Evolutionary conservation across 116 monocot species (phyloP).

Genomic region (Dioscorea cayenensis): DNA sequence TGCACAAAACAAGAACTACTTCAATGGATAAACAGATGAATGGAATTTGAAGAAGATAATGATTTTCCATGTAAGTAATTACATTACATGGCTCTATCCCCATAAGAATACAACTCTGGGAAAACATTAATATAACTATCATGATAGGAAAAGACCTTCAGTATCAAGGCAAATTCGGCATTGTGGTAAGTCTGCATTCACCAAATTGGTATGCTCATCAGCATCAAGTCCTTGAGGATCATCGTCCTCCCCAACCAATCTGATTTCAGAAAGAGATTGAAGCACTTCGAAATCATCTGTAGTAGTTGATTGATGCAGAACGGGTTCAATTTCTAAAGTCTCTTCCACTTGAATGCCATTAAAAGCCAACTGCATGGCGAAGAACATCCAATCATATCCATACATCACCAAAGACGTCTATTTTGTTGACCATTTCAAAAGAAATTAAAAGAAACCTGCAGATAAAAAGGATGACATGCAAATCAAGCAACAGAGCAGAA

Average conservation of each 20-base stretch:
- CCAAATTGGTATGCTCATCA: conserved; percentile 53
- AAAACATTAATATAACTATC: conserved; percentile 20
- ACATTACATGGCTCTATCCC: not conserved
- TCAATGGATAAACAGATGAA: conserved; percentile 11
- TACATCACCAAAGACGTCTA: conserved; percentile 16
- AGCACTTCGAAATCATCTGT: conserved; percentile 9
- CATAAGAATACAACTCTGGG: not conserved
- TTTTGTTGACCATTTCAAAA: conserved; percentile 19
- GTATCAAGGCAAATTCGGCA: conserved; percentile 94
- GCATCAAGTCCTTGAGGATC: conserved; percentile 32
- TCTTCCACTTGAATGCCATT: conserved; percentile 19
- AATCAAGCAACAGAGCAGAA: not conserved
- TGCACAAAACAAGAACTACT: conserved; percentile 18
- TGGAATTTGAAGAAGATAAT: not conserved
- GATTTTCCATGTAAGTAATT: not conserved
- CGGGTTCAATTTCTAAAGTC: conserved; percentile 32
- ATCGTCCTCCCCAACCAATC: conserved; percentile 13
- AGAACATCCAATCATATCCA: conserved; percentile 29
- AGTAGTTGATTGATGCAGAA: conserved; percentile 19
- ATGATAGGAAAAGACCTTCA: conserved; percentile 62
- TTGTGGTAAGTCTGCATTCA: conserved; percentile 57
- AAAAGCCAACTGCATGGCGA: conserved; percentile 46
- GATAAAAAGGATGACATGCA: not conserved
- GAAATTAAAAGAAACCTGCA: conserved; percentile 22
- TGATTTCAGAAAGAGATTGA: conserved; percentile 47